Percentiles rank a stretch among this genome's conserved stretches.
Conservation (phyloP, 805 yeast species). For the Candida loeiensis region DNA sequence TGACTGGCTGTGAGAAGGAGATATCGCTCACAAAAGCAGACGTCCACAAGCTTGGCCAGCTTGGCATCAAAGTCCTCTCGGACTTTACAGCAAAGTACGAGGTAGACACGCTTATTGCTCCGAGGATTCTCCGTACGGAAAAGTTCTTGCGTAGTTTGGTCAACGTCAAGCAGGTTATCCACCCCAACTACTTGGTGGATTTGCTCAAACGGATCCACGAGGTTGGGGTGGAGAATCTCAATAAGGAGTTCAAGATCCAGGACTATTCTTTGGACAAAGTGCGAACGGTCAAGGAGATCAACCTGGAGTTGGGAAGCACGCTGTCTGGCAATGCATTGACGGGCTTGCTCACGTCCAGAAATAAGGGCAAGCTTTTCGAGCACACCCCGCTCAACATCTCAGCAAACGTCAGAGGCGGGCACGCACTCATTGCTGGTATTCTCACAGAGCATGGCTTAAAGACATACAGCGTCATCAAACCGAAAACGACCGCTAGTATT, state of each 20-base stretch:
- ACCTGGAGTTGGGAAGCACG: conserved; percentile 25
- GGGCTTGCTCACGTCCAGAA: conserved; percentile 14
- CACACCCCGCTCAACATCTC: conserved; percentile 54
- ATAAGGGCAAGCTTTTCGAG: conserved; percentile 41
- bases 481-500: conserved; percentile 7
- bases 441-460: conserved; percentile 57
- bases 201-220: conserved; percentile 26
- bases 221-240: conserved; percentile 11
- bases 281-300: conserved; percentile 27
- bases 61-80: conserved; percentile 56
- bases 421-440: conserved; percentile 51
- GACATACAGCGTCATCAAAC: conserved; percentile 21
- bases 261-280: conserved; percentile 36
- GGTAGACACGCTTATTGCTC: conserved; percentile 62
- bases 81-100: conserved; percentile 39
- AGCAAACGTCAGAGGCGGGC: conserved; percentile 57
- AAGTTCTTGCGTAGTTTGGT: conserved; percentile 76
- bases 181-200: conserved; percentile 52
- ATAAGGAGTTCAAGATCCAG: conserved; percentile 21
- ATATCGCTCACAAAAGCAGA: conserved; percentile 42
- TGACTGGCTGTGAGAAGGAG: conserved; percentile 63
- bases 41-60: conserved; percentile 34
- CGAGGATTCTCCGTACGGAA: conserved; percentile 78
- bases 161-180: conserved; percentile 48
- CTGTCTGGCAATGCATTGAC: conserved; percentile 19